phyloP scores from a whole-genome alignment of 441 rosid genomes.

The Pelargonium fulgidum region DNA sequence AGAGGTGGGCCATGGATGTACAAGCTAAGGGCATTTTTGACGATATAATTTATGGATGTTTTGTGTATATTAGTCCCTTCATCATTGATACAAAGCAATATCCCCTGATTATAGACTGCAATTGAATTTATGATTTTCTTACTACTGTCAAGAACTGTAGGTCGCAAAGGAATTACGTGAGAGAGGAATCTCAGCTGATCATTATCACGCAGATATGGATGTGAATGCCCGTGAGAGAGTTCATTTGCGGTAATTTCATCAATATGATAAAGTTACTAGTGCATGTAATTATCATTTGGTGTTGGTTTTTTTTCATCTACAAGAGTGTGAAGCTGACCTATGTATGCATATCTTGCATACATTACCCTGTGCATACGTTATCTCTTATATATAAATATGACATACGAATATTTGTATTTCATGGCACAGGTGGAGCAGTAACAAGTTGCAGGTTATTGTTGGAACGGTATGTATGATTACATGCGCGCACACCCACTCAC shows the following conservation, averaged over 20 bases:
- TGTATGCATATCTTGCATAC: neutral
- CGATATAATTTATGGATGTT: neutral
- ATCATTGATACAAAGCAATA: conserved; percentile 4
- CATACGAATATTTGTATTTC: conserved; percentile 16
- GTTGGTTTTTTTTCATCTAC: neutral
- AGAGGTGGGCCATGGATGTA: neutral
- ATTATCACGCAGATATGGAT: conserved; percentile 97
- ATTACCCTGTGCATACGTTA: neutral
- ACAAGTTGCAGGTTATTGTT: conserved; percentile 89
- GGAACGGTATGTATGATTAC: conserved; percentile 65
- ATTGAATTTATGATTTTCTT: conserved; percentile 12
- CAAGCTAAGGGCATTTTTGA: neutral
- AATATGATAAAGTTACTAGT: conserved; percentile 13
- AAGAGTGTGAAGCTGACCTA: neutral
- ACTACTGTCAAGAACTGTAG: conserved; percentile 38
- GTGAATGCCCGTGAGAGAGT: conserved; percentile 73
- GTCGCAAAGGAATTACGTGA: conserved; percentile 73
- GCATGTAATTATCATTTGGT: neutral
- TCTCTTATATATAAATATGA: neutral
- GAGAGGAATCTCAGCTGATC: conserved; percentile 75
- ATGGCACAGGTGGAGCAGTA: conserved; percentile 84
- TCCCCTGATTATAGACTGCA: conserved; percentile 9
- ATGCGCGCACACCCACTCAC: too few relatives aligned
- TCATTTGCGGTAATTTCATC: conserved; percentile 56
- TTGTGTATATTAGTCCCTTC: conserved; percentile 10